Evolutionary conservation across 257 asterid genomes (phyloP), one percentile per base, ranked within the genome.

Genomic region (Solanum bukasovii): DNA sequence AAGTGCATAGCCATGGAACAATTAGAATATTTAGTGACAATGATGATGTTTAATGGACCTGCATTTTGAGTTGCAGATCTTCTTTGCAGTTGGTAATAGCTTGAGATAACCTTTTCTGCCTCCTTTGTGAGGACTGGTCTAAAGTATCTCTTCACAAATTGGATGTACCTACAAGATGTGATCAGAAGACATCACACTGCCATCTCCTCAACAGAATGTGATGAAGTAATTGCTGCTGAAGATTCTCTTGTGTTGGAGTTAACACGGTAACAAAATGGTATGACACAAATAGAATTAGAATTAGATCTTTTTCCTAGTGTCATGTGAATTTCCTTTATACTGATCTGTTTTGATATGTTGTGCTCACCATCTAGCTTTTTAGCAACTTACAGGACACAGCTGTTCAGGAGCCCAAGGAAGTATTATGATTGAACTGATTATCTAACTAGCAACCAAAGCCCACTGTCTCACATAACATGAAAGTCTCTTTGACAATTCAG

Each of bases 51-150:
- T 74, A 81, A 59, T 82, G 37, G 46, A 95, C 99, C 99, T 94
- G 99, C 99, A 94, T 97, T 97, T 77, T 96, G 94, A 89, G 94
- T 93, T 78, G 98, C 98, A 29, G 96, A 96, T 95, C 99, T 94
- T 93, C 99, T 91, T 91, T 97, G 99, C 89, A 97, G 98, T 91
- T 97, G 99, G 90, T 96, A 97, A 93, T 97, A 97, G 95, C 98
- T 92, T 68, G 99, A 97, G 88, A 97, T 97, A 83, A 96, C 91
- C 88, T 92, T 93, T 92, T 97, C 98, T 79, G 99, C 99, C 78
- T 97, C 99, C 93, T 93, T 93, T 11, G 99, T 93, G 27, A 97
- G 99, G 89, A 96, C 94, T 37, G 99, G 99, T 91, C 92, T 93
- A 91, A 97, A 94, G 87, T 92, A 85, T 87, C 94, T 96, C 90